These are phyloP conservation scores for Penicillium frequentans DNA, from an alignment of 2,329 filamentous ascomycete species.

Conservation along the genomic window DNA sequence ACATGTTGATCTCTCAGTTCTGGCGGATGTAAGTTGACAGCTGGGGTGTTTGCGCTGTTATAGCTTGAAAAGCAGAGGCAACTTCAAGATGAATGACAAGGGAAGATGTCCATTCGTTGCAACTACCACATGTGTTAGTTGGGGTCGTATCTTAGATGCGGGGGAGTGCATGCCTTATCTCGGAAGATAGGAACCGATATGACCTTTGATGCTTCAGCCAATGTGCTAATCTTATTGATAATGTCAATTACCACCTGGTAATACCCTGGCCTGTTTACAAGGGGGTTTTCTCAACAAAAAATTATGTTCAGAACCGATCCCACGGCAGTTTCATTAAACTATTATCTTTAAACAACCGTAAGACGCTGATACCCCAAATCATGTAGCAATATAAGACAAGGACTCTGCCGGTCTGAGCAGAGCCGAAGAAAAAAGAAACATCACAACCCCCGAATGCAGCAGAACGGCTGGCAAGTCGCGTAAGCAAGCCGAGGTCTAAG, in stretches of 20 bases:
- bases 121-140: not conserved
- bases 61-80: not conserved
- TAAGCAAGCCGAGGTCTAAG: conserved; percentile 18
- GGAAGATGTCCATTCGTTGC: not conserved
- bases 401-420: conserved; percentile 23
- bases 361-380: conserved; percentile 16
- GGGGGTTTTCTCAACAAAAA: not conserved
- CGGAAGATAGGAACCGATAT: conserved; percentile 5
- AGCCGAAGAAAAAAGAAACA: conserved; percentile 25
- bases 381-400: conserved; percentile 38
- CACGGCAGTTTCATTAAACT: conserved; percentile 29
- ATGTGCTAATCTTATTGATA: not conserved
- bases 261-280: not conserved
- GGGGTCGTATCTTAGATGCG: conserved; percentile 9
- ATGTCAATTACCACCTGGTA: not conserved
- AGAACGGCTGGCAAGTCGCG: conserved; percentile 16
- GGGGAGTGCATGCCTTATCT: conserved; percentile 21
- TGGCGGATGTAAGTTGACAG: not conserved
- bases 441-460: conserved; percentile 23
- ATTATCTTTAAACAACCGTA: conserved; percentile 30
- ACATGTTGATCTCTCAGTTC: conserved; percentile 4
- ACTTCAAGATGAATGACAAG: not conserved
- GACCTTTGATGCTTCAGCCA: not conserved
- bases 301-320: conserved; percentile 2
- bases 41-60: not conserved